Evolutionary conservation across 345 rosid species (phyloP).

Genomic region (Arabis hirsuta): DNA sequence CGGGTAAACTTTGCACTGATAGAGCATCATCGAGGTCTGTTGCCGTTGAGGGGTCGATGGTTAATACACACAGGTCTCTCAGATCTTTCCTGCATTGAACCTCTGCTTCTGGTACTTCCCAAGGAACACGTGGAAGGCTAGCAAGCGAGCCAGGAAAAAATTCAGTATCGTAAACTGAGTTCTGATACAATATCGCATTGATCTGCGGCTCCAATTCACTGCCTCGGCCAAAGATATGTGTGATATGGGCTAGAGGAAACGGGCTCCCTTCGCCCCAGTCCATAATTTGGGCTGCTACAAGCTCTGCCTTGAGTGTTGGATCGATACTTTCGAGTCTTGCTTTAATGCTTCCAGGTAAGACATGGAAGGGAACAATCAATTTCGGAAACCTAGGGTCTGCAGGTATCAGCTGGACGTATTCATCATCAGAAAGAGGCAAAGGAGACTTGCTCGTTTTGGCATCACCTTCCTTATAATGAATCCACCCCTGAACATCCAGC

Average conservation of each 20-base stretch:
- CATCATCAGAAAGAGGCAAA: conserved; percentile 45
- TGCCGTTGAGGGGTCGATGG: conserved; percentile 79
- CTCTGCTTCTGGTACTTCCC: conserved; percentile 80
- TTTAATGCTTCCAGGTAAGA: conserved; percentile 65
- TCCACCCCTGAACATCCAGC: conserved; percentile 70
- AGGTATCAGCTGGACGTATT: conserved; percentile 62
- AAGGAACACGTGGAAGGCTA: conserved; percentile 69
- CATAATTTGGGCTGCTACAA: conserved; percentile 71
- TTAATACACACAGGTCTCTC: conserved; percentile 72
- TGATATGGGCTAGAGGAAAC: conserved; percentile 60
- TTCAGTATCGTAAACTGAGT: conserved; percentile 62
- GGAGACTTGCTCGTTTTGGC: conserved; percentile 46
- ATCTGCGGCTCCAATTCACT: conserved; percentile 69
- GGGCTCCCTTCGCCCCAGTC: conserved; percentile 72
- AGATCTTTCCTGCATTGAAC: conserved; percentile 62
- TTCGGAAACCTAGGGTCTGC: conserved; percentile 73
- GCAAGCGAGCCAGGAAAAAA: conserved; percentile 62
- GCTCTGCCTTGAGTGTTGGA: conserved; percentile 65
- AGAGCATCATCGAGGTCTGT: conserved; percentile 93
- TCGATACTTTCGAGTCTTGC: conserved; percentile 69
- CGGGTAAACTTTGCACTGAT: conserved; percentile 66
- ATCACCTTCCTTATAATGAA: conserved; percentile 51
- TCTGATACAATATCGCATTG: conserved; percentile 71
- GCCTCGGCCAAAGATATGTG: conserved; percentile 69
- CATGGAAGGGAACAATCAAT: conserved; percentile 58